Percentiles rank a stretch among this genome's conserved stretches.
phyloP scores from a whole-genome alignment of 2,329 filamentous ascomycete genomes.

The Aspergillus eucalypticola region DNA sequence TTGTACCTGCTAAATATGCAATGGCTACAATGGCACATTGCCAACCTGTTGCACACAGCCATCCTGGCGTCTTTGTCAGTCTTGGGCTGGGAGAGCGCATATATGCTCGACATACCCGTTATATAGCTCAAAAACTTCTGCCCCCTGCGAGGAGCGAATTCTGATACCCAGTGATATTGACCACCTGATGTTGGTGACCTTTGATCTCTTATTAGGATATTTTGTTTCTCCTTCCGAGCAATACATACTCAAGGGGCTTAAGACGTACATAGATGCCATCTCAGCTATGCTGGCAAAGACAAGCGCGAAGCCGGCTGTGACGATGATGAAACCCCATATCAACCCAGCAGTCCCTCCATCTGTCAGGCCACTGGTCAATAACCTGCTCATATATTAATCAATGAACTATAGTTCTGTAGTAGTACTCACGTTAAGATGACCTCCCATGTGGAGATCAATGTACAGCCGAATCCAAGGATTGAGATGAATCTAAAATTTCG shows the following conservation, averaged over 20 bases:
- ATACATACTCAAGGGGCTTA: neutral
- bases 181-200: constrained; percentile 46
- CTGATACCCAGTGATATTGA: constrained; percentile 46
- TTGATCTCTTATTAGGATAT: neutral
- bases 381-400: constrained; percentile 23
- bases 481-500: constrained; percentile 49
- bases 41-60: constrained; percentile 49
- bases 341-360: constrained; percentile 42
- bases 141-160: constrained; percentile 45
- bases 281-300: constrained; percentile 44
- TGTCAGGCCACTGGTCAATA: constrained; percentile 33
- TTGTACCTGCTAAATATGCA: constrained; percentile 47
- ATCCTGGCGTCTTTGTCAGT: constrained; percentile 29
- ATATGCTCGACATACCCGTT: constrained; percentile 33
- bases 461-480: constrained; percentile 48
- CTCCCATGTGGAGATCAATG: constrained; percentile 48
- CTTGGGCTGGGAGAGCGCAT: neutral
- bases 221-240: neutral
- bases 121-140: constrained; percentile 51
- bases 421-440: constrained; percentile 40
- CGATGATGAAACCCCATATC: constrained; percentile 40
- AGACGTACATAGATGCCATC: constrained; percentile 46
- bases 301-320: constrained; percentile 33
- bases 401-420: neutral
- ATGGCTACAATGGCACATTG: constrained; percentile 48